A percentile compares a stretch with the other conserved stretches of the same genome.
Evolutionary conservation across 306 rosid species (phyloP).

Genomic region (Luffa acutangula): DNA sequence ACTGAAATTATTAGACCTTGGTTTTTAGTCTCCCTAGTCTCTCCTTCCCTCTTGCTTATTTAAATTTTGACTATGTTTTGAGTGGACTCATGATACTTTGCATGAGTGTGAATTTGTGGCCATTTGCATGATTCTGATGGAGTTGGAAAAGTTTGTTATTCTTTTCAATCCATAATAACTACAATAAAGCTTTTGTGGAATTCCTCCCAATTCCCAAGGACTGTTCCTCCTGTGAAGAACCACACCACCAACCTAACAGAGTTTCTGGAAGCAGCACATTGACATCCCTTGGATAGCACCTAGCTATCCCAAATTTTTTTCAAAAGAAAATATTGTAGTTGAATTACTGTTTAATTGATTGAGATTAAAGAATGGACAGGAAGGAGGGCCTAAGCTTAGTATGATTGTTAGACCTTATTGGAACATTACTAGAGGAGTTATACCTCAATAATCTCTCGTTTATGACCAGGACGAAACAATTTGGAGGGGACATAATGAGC

Average conservation of each 20-base stretch:
- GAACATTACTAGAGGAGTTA: neutral
- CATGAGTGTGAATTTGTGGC: neutral
- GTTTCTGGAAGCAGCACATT: neutral
- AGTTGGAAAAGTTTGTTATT: neutral
- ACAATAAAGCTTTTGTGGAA: neutral
- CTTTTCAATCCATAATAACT: neutral
- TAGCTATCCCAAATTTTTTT: neutral
- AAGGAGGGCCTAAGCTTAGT: neutral
- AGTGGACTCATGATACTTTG: neutral
- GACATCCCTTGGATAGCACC: neutral
- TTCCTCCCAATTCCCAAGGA: neutral
- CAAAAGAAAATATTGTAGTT: neutral
- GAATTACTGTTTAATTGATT: neutral
- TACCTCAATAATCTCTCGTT: neutral
- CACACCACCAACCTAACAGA: neutral
- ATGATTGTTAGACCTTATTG: neutral
- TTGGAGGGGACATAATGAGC: neutral
- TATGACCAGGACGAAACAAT: neutral
- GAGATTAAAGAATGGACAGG: neutral
- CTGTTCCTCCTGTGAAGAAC: neutral
- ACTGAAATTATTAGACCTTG: neutral
- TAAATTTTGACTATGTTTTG: neutral
- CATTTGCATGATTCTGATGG: neutral
- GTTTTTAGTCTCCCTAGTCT: neutral
- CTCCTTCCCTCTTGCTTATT: neutral